These are phyloP conservation scores for Pseudonitzschia pungens DNA, from an alignment of 108 stramenopile genomes.

Conservation along the genomic window DNA sequence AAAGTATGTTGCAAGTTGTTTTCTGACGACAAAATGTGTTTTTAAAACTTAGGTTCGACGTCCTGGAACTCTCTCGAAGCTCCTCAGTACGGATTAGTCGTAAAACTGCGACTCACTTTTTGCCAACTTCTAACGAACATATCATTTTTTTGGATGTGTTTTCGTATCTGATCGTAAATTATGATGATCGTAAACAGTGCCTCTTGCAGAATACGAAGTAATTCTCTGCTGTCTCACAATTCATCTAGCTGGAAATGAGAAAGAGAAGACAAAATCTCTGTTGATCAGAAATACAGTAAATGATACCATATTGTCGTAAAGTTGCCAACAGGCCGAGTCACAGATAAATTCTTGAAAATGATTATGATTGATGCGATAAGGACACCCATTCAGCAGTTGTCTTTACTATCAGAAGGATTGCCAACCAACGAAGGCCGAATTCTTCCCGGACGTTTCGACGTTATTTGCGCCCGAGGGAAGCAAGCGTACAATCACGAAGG, in stretches of 20 bases:
- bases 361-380: neutral
- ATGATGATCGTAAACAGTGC: too few species aligned
- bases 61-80: neutral
- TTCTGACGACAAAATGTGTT: too few species aligned
- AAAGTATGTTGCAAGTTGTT: too few species aligned
- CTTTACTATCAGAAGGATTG: neutral
- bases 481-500: conserved; percentile 14
- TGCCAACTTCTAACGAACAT: too few species aligned
- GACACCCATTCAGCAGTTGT: neutral
- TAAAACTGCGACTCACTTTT: neutral
- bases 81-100: neutral
- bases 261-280: too few species aligned
- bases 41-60: neutral
- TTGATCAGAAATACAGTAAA: too few species aligned
- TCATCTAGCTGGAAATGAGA: too few species aligned
- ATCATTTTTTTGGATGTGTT: too few species aligned
- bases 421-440: neutral
- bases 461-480: conserved; percentile 13
- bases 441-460: conserved; percentile 6
- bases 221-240: too few species aligned
- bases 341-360: neutral
- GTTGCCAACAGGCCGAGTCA: neutral
- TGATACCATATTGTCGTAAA: too few species aligned
- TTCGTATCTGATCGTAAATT: too few species aligned
- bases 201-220: too few species aligned